Percentiles rank a stretch among this genome's conserved stretches.
Evolutionary conservation across 1,284 basidiomycete genomes (phyloP).

Genomic region (Amylostereum areolatum): DNA sequence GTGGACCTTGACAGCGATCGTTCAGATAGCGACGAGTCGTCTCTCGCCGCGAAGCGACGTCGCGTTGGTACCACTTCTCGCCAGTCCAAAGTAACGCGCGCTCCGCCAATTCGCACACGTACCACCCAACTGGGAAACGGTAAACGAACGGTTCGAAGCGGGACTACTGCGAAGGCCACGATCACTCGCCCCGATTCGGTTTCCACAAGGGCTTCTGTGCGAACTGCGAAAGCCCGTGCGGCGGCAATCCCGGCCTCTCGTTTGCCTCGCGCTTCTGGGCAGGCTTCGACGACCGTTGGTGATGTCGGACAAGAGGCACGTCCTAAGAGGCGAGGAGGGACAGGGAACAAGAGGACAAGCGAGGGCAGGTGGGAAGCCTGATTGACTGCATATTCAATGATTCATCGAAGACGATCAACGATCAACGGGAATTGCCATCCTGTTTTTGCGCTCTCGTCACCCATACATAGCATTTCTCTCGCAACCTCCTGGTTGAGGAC

Average conservation of each 20-base stretch:
- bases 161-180: not conserved
- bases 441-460: too few species aligned
- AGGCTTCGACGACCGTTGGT: not conserved
- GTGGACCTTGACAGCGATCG: slow-evolving; percentile 3
- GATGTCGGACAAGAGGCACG: not conserved
- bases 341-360: too few species aligned
- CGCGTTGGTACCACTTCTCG: slow-evolving; percentile 5
- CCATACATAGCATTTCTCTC: not conserved
- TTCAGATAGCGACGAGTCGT: not conserved
- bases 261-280: not conserved
- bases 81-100: not conserved
- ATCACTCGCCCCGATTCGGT: slow-evolving; percentile 1
- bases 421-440: too few species aligned
- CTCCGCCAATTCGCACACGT: slow-evolving; percentile 1
- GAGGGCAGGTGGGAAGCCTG: too few species aligned
- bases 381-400: too few species aligned
- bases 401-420: too few species aligned
- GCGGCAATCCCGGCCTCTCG: slow-evolving; percentile 1
- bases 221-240: slow-evolving; percentile 1
- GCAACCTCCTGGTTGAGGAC: slow-evolving; percentile 3
- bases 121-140: too few species aligned
- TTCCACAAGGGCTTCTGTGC: slow-evolving; percentile 11
- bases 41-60: slow-evolving; percentile 11
- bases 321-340: too few species aligned
- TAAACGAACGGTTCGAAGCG: not conserved